Base-by-base conservation (phyloP, 352 stramenopile genomes). In the Globisporangium rhizosaccharum region DNA sequence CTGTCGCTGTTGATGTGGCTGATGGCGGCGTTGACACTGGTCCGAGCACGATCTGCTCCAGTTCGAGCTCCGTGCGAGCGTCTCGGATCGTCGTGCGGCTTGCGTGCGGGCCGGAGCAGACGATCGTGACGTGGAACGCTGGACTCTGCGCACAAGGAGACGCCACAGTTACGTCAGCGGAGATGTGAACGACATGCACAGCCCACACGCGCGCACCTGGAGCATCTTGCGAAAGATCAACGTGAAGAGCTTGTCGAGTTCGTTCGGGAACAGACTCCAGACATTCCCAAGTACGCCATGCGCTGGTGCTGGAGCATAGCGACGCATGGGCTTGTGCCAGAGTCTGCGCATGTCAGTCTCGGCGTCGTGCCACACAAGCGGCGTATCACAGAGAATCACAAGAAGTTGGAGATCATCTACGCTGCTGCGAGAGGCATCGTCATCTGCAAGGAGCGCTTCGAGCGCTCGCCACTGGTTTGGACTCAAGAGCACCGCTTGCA, bases 301-400 rank as follows among this genome's bases (percentile, higher is more conserved):
- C 15, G 25, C 6, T 45, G 37, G 6, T 20, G 51, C 25, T 14
- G 7, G 9, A n/a, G 5, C 1, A 60, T 0, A 30, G n/a, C 4
- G 15, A 20, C 25, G 57, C 23, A 8, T 26, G 4, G 23, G 44
- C 41, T 28, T 65, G 15, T 51, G 15, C 51, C 46, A 81, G 28
- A 67, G 67, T 51, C n/a, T 53, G 48, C 57, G 63, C n/a, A 17
- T 23, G 36, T 56, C 44, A 9, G 23, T 63, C 39, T 33, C 54
- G 60, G 57, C 63, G 51, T 46, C 23, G 11, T 64, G 66, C 71
- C 73, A 83, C 8, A 77, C 65, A 15, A 92, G 57, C 23, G 74
- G 75, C 0, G 71, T 17, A 36, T 90, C 79, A n/a, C 79, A 85
- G 12, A 88, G 59, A 49, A 92, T 62, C 0, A 86, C 49, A 23